Evolutionary conservation across 2,329 filamentous ascomycete species (phyloP).

Genomic region (Talaromyces amestolkiae): DNA sequence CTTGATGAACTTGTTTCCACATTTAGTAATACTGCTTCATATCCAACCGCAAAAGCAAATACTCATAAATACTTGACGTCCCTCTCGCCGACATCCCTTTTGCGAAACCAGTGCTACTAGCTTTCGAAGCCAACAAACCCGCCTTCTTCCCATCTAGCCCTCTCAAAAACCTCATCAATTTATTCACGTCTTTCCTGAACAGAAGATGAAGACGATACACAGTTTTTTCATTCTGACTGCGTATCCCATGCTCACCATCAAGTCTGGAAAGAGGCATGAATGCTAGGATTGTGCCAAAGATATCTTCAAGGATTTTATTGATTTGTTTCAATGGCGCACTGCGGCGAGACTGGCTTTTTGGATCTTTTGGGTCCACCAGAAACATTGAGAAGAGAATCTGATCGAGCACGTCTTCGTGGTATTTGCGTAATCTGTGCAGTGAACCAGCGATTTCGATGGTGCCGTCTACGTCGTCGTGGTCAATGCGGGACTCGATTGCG

Average conservation of each 20-base stretch:
- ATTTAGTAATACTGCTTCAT: constrained; percentile 64
- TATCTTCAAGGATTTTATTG: constrained; percentile 69
- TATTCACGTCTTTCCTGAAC: constrained; percentile 69
- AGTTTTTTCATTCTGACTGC: constrained; percentile 40
- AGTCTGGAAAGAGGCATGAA: constrained; percentile 55
- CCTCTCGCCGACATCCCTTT: constrained; percentile 4
- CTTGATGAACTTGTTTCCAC: neutral
- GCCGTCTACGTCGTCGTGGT: constrained; percentile 44
- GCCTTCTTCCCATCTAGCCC: constrained; percentile 60
- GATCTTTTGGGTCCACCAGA: constrained; percentile 65
- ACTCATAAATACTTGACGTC: constrained; percentile 59
- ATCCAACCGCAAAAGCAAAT: constrained; percentile 67
- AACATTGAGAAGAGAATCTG: constrained; percentile 71
- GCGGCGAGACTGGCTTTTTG: constrained; percentile 29
- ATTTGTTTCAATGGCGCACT: constrained; percentile 53
- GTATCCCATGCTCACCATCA: constrained; percentile 40
- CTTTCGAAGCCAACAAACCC: constrained; percentile 29
- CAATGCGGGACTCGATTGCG: constrained; percentile 59
- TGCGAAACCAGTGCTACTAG: constrained; percentile 4
- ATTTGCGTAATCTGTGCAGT: constrained; percentile 64
- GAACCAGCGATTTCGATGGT: constrained; percentile 56
- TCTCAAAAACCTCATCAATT: constrained; percentile 71
- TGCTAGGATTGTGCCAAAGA: constrained; percentile 68
- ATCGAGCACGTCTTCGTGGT: constrained; percentile 72
- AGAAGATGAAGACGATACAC: constrained; percentile 57